phyloP scores from a whole-genome alignment of 2,329 filamentous ascomycete species.

The Neobulgaria alba region DNA sequence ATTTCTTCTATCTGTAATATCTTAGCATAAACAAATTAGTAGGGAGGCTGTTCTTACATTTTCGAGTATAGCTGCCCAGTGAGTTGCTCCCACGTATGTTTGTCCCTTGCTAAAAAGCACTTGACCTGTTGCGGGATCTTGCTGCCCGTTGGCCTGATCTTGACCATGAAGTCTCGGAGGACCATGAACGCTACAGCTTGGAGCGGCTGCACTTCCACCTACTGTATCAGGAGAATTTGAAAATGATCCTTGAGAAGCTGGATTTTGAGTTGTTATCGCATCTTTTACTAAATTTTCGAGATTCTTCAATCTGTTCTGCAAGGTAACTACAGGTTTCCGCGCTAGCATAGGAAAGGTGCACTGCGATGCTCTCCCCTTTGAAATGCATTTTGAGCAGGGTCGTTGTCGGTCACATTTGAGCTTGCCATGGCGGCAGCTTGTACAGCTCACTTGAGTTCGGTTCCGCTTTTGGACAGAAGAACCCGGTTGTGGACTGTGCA shows the following conservation, averaged over 20 bases:
- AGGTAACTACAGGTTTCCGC: slow-evolving; percentile 34
- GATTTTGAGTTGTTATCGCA: slow-evolving; percentile 34
- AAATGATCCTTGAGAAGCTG: not conserved
- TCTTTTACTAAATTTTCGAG: slow-evolving; percentile 50
- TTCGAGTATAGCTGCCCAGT: slow-evolving; percentile 52
- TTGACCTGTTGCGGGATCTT: slow-evolving; percentile 27
- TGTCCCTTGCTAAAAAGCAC: slow-evolving; percentile 37
- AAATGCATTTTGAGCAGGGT: slow-evolving; percentile 45
- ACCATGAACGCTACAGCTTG: not conserved
- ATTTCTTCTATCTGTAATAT: slow-evolving; percentile 47
- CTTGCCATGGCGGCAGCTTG: slow-evolving; percentile 16
- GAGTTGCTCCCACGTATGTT: slow-evolving; percentile 50
- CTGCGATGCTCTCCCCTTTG: slow-evolving; percentile 37
- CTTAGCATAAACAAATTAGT: slow-evolving; percentile 2
- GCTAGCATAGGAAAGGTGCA: slow-evolving; percentile 43
- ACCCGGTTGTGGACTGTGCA: not conserved
- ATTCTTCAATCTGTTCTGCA: slow-evolving; percentile 45
- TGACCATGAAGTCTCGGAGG: not conserved
- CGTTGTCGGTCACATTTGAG: slow-evolving; percentile 44
- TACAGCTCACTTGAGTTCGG: slow-evolving; percentile 15
- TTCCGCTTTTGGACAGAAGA: slow-evolving; percentile 11
- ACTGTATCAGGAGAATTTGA: slow-evolving; percentile 1
- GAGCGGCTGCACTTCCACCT: not conserved
- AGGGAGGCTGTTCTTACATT: slow-evolving; percentile 35
- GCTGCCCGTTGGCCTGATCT: not conserved